Conservation (phyloP, 23 red algal species). For the Agarophyton chilense region DNA sequence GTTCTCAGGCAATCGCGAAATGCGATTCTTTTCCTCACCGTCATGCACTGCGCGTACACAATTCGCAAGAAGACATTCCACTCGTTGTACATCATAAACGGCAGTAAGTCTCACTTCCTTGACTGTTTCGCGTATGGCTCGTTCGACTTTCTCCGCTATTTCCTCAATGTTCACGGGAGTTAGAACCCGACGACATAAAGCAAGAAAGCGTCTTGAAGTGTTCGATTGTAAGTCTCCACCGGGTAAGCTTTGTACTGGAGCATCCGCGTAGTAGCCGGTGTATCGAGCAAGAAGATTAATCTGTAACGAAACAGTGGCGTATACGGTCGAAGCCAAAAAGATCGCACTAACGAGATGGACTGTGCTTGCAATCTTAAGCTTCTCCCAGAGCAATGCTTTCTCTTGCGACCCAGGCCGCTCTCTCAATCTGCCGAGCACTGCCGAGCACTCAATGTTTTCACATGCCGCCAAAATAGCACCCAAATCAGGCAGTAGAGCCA, state of each 20-base stretch:
- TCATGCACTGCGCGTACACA: background rate
- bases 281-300: slow-evolving; percentile 69
- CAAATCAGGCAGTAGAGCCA: slow-evolving; percentile 10
- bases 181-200: slow-evolving; percentile 15
- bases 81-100: slow-evolving; percentile 16
- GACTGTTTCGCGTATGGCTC: background rate
- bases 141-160: slow-evolving; percentile 5
- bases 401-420: slow-evolving; percentile 15
- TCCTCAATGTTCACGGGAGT: background rate
- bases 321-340: slow-evolving; percentile 5
- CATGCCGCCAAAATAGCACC: slow-evolving; percentile 11
- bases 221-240: slow-evolving; percentile 10
- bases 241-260: slow-evolving; percentile 42
- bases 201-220: slow-evolving; percentile 36
- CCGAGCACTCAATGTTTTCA: slow-evolving; percentile 24
- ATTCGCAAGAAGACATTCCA: background rate
- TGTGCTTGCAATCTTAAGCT: slow-evolving; percentile 48
- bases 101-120: slow-evolving; percentile 19
- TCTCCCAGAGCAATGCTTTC: slow-evolving; percentile 48
- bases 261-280: slow-evolving; percentile 29
- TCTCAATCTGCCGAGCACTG: background rate
- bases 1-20: background rate
- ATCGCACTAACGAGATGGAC: slow-evolving; percentile 23
- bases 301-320: slow-evolving; percentile 35
- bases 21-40: background rate